Percentiles rank a stretch among this genome's conserved stretches.
Evolutionary conservation across 2,329 filamentous ascomycete genomes (phyloP).

Genomic region (Claviceps paspali): DNA sequence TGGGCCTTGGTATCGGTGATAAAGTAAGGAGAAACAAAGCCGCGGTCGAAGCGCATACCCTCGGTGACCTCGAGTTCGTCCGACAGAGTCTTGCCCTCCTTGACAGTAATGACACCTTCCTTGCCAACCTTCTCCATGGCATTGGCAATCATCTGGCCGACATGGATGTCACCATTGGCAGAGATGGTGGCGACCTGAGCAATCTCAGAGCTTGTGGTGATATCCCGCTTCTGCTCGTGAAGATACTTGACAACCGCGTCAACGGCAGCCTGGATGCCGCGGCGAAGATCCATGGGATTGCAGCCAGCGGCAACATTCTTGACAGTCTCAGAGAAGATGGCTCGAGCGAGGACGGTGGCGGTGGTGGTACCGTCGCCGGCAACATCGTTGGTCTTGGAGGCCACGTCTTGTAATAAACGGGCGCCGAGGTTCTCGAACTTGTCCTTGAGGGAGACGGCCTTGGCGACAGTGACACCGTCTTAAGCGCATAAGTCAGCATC

Average conservation of each 20-base stretch:
- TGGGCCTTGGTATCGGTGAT: constrained; percentile 98
- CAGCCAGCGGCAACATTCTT: constrained; percentile 99
- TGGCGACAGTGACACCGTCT: constrained; percentile 84
- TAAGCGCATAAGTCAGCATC: constrained; percentile 8
- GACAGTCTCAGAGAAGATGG: constrained; percentile 99
- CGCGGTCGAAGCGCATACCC: constrained; percentile 99
- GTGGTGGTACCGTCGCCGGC: constrained; percentile 98
- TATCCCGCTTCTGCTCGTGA: constrained; percentile 91
- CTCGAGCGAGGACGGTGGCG: constrained; percentile 87
- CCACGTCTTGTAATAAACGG: constrained; percentile 90
- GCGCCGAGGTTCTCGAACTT: constrained; percentile 99
- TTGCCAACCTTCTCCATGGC: constrained; percentile 99
- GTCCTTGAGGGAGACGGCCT: constrained; percentile 85
- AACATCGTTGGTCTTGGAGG: constrained; percentile 97
- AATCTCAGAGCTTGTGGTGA: constrained; percentile 93
- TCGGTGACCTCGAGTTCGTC: constrained; percentile 98
- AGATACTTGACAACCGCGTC: constrained; percentile 90
- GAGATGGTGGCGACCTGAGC: constrained; percentile 97
- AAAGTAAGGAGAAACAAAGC: constrained; percentile 98
- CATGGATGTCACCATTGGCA: constrained; percentile 90
- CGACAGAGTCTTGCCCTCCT: constrained; percentile 97
- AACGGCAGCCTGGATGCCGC: constrained; percentile 92
- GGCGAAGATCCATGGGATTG: constrained; percentile 98
- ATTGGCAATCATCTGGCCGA: constrained; percentile 89
- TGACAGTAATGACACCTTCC: constrained; percentile 99